phyloP scores from a whole-genome alignment of 2,329 filamentous ascomycete species.

The Didymella sp. region DNA sequence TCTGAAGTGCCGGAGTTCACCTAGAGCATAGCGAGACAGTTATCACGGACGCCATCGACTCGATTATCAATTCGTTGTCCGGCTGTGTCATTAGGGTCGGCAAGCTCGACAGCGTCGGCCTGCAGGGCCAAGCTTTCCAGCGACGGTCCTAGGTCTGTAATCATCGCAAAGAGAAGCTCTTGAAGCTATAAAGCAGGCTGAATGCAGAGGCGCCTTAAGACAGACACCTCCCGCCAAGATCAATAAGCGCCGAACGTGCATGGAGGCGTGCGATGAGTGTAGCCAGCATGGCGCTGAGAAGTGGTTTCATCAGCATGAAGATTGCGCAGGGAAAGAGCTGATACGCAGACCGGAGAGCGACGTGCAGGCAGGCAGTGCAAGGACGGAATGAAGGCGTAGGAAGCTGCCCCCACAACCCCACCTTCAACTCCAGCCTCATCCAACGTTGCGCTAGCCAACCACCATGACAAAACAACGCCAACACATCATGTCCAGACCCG shows the following conservation, averaged over 20 bases:
- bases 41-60: not conserved
- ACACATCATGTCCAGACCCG: slow-evolving; percentile 12
- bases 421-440: slow-evolving; percentile 3
- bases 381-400: not conserved
- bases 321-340: not conserved
- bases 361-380: not conserved
- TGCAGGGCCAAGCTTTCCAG: not conserved
- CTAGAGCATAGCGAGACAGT: not conserved
- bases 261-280: not conserved
- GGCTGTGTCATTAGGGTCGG: not conserved
- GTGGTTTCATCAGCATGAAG: not conserved
- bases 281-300: not conserved
- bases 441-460: not conserved
- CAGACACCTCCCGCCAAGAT: not conserved
- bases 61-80: not conserved
- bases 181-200: not conserved
- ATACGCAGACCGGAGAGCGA: not conserved
- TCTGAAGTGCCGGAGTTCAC: not conserved
- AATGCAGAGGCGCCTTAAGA: not conserved
- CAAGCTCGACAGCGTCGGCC: not conserved
- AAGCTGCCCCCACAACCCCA: slow-evolving; percentile 1
- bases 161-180: not conserved
- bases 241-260: not conserved
- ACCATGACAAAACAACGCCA: not conserved
- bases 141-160: too few relatives aligned